Conservation (phyloP, 1,284 basidiomycete genomes). For the Wallemia ichthyophaga region DNA sequence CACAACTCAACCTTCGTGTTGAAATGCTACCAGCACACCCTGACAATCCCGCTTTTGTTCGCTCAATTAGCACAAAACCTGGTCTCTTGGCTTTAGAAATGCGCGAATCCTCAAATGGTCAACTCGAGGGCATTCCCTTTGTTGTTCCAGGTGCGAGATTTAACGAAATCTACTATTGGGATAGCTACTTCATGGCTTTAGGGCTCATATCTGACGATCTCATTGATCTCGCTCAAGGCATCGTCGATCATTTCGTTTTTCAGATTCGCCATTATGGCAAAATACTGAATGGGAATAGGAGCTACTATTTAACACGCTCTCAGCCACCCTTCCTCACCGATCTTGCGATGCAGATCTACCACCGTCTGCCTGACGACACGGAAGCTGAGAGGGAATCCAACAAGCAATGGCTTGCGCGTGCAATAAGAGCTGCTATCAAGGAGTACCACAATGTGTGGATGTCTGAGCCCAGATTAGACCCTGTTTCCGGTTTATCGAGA, state of each 20-base stretch:
- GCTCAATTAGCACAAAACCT: constrained; percentile 71
- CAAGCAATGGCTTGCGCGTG: constrained; percentile 69
- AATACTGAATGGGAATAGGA: constrained; percentile 18
- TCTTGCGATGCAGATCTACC: constrained; percentile 91
- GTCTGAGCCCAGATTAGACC: constrained; percentile 66
- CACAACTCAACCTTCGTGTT: constrained; percentile 68
- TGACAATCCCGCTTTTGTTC: constrained; percentile 64
- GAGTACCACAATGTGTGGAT: constrained; percentile 98
- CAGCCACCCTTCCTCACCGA: constrained; percentile 97
- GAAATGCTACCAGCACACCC: constrained; percentile 56
- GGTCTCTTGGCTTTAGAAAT: constrained; percentile 85
- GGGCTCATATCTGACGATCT: constrained; percentile 83
- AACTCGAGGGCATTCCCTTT: constrained; percentile 75
- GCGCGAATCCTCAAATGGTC: constrained; percentile 51
- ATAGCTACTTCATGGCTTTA: constrained; percentile 76
- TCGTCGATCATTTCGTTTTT: constrained; percentile 96
- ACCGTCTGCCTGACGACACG: constrained; percentile 64
- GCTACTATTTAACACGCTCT: constrained; percentile 60
- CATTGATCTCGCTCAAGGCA: constrained; percentile 73
- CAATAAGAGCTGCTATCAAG: constrained; percentile 87
- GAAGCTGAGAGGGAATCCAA: constrained; percentile 28
- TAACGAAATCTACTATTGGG: constrained; percentile 87
- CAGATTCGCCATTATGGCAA: constrained; percentile 95
- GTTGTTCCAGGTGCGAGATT: constrained; percentile 90
- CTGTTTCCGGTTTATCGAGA: constrained; percentile 69